These are phyloP conservation scores for Cladobotryum protrusum DNA, from an alignment of 2,329 filamentous ascomycete genomes.

Conservation along the genomic window DNA sequence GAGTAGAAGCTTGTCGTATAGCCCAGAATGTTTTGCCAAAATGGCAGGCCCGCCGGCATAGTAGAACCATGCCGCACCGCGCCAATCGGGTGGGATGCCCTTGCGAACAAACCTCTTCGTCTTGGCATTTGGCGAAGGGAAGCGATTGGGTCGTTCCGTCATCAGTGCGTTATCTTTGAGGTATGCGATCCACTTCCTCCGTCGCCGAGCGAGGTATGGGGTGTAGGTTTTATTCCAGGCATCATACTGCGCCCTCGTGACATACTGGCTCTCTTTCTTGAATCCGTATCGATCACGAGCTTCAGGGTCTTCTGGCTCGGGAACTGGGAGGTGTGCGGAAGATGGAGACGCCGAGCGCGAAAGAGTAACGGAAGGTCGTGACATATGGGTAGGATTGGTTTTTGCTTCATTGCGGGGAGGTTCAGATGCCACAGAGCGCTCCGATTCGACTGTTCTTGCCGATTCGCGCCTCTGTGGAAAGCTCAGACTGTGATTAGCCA, in stretches of 20 bases:
- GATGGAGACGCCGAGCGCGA: conserved; percentile 16
- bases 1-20: conserved; percentile 67
- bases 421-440: conserved; percentile 22
- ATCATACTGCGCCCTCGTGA: conserved; percentile 73
- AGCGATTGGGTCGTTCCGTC: conserved; percentile 65
- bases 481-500: conserved; percentile 24
- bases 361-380: conserved; percentile 9
- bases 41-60: conserved; percentile 84
- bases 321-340: conserved; percentile 21
- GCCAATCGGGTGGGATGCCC: conserved; percentile 87
- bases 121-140: conserved; percentile 74
- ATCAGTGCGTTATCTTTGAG: conserved; percentile 71
- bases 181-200: conserved; percentile 74
- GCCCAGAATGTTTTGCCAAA: conserved; percentile 65
- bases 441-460: conserved; percentile 41
- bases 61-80: conserved; percentile 95
- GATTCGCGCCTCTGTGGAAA: conserved; percentile 42
- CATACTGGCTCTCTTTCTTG: conserved; percentile 76
- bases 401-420: conserved; percentile 12
- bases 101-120: conserved; percentile 88
- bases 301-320: conserved; percentile 41
- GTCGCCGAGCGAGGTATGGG: conserved; percentile 65
- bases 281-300: conserved; percentile 83
- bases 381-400: conserved; percentile 6
- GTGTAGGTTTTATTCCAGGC: conserved; percentile 71